Evolutionary conservation across 73 alveolate species (phyloP), one percentile per base, ranked within the genome.

Genomic region (Effrenium voratum): DNA sequence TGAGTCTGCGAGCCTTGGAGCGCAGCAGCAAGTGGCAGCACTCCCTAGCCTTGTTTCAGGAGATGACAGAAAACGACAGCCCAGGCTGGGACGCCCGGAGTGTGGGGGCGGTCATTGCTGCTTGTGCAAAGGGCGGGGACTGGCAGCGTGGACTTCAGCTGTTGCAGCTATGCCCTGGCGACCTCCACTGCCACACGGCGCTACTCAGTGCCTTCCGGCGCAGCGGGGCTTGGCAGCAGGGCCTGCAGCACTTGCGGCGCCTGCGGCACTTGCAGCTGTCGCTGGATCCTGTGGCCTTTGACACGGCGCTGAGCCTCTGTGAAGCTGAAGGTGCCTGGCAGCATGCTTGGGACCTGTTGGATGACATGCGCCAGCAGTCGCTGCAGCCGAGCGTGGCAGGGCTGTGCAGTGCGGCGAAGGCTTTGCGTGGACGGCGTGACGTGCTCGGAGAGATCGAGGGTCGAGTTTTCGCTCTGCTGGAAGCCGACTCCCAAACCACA

Each of bases 271-370:
- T 38, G 46, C 10, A 26, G 72, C 52, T 44, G 55, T 49, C 6
- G 52, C 68, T 90, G 72, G 97, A 90, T 47, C 55, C 41, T 12
- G 52, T 90, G 43, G 88, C 88, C 77, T 90, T 34, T 3, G 87
- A 90, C 19, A 52, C 97, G 30, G 57, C 50, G 0, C 34, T 90
- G 75, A 76, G 87, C 43, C 76, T 90, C 26, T 68, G 88, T 57
- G 97, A 66, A 57, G 87, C 76, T 6, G n/a, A n/a, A n/a, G 97
- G 97, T 4, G 82, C 88, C 36, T 90, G 97, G 88, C 88, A 70
- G 44, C 77, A 90, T 30, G 97, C 97, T 1, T 3, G 66, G 15
- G 16, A 2, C 32, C 40, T 66, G 76, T 24, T 90, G 41, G 41
- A 22, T 3, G 72, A 19, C 24, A 45, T 76, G 52, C 97, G 36